Evolutionary conservation across 768 basidiomycete genomes (phyloP), one percentile per base, ranked within the genome.

Genomic region (Stropharia rugosoannulata): DNA sequence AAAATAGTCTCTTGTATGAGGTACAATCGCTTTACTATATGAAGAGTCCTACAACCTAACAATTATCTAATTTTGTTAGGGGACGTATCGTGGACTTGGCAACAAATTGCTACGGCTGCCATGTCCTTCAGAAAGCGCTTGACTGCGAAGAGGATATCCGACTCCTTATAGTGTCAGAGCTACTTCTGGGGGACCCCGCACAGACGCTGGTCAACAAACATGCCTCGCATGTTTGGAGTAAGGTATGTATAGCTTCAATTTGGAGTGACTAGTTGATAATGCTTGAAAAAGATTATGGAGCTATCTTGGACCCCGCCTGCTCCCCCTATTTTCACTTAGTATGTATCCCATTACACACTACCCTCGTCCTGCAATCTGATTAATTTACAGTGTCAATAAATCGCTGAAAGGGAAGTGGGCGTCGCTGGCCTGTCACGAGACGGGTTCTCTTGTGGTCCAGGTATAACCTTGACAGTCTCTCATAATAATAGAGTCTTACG

Each of bases 221-320:
- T 67, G 90, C 91, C 1, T 91, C 90, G 46, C 92, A 94, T 67
- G 92, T 94, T 32, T 94, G 92, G 91, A 92, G 90, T 73, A 93
- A 93, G 80, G 89, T 89, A 59, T 18, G 67, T 54, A 6, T 25
- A 19, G 29, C 27, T 18, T 29, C 41, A 48, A 35, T n/a, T 12
- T 11, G 22, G 18, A 61, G 22, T 16, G 35, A 40, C 37, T 37
- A 16, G 44, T 37, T 49, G 45, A 19, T 19, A 11, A 48, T 18
- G 10, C 2, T 5, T 27, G 49, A 12, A 13, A 6, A 51, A 92
- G 87, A 91, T 94, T 63, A 94, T 94, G 92, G 92, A 94, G 68
- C 71, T 94, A 35, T 87, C 85, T 4, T 94, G 92, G 92, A 89
- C 89, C 1, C 79, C 88, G 18, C 91, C 90, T 38, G 90, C 90